phyloP scores from a whole-genome alignment of 495 filamentous ascomycete genomes.

The Oidiodendron maius region DNA sequence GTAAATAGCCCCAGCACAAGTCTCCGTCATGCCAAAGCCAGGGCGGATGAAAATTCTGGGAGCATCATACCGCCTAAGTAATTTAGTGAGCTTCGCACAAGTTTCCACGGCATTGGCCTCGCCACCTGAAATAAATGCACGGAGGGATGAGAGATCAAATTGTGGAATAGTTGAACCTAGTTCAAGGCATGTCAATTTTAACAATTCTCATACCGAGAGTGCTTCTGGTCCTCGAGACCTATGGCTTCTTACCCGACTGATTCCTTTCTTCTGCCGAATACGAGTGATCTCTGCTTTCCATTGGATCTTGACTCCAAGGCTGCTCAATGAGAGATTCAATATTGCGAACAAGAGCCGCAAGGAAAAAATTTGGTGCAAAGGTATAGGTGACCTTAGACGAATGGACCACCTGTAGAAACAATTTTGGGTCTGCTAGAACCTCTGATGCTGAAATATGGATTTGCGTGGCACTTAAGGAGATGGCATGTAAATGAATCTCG shows the following conservation, averaged over 20 bases:
- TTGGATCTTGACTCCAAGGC: too few species aligned
- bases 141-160: conserved; percentile 26
- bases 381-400: conserved; percentile 36
- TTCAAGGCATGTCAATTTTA: not conserved
- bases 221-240: too few species aligned
- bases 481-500: conserved; percentile 44
- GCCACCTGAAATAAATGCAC: conserved; percentile 30
- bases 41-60: conserved; percentile 38
- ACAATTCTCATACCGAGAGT: not conserved
- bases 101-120: conserved; percentile 33
- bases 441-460: conserved; percentile 38
- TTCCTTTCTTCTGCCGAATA: too few species aligned
- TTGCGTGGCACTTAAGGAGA: conserved; percentile 34
- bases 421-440: conserved; percentile 34
- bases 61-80: conserved; percentile 30
- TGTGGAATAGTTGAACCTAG: too few species aligned
- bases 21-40: conserved; percentile 80
- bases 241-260: too few species aligned
- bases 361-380: conserved; percentile 55
- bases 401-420: conserved; percentile 35
- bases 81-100: conserved; percentile 21
- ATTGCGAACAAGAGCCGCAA: conserved; percentile 22
- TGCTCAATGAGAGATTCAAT: not conserved
- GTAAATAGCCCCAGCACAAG: conserved; percentile 30
- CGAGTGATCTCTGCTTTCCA: too few species aligned